Evolutionary conservation across 768 basidiomycete species (phyloP), one percentile per base, ranked within the genome.

Genomic region (Naganishia vaughanmartiniae): DNA sequence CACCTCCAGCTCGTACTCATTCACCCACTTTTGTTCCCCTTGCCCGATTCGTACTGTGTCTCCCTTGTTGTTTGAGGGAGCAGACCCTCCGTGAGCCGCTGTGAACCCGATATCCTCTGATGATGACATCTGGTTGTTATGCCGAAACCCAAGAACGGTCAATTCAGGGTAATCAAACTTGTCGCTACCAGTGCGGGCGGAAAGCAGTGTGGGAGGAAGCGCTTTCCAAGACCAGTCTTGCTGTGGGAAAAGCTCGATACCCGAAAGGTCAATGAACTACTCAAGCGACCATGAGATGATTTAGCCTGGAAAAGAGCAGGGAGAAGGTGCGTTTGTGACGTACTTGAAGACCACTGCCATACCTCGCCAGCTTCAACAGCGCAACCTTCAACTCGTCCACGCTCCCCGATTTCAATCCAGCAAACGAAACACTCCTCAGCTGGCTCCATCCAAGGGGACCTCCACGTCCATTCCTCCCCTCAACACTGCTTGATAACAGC

Each of bases 361-460:
- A 63, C 60, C 60, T 63, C 39, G 60, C 60, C 1, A 63, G 39
- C 42, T 63, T 63, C 42, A 42, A 26, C 11, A 63, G 26, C 42
- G 31, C 60, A 19, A 63, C 60, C 28, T 63, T 63, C 60, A 42
- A 45, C n/a, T 63, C 60, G 26, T 63, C 60, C 31, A 42, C 60
- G 19, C 60, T 45, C 7, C 60, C 60, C 30, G 57, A 36, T 21
- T 42, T 26, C n/a, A 63, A 30, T 6, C 60, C 60, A 26, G 60
- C 60, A 17, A 63, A 28, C 4, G 60, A 63, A 15, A 63, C 31
- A 12, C 39, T 63, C 42, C 17, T 63, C 60, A 63, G 33, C 42
- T 46, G 24, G n/a, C 21, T 42, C 60, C 60, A 63, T 7, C 48
- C 48, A n/a, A 24, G 19, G n/a, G 21, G 21, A 63, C 26, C 34